Evolutionary conservation across 768 basidiomycete genomes (phyloP), one percentile per base, ranked within the genome.

Genomic region (Termitomyces bulborhizus): DNA sequence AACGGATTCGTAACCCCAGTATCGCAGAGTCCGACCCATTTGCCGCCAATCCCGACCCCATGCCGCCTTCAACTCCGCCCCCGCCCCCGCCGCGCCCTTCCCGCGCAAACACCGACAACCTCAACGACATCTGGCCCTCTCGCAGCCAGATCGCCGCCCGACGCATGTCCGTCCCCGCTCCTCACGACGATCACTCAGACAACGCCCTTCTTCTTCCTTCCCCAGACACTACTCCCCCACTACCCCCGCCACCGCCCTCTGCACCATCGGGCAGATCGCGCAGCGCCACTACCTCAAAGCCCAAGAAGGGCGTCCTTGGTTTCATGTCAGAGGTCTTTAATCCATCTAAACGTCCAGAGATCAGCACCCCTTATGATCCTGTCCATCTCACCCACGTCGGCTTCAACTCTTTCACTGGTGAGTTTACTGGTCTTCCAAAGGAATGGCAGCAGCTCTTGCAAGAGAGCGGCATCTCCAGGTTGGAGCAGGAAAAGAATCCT

Each of bases 331-430:
- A 76, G 52, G 72, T 78, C 62, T 85, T 92, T 70, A 85, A 80
- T 66, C 76, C 81, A 54, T 79, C 80, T 39, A 92, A 90, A 71
- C 82, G 88, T 12, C 84, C 82, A 13, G 93, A 96, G 72, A 98
- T 99, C 76, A 93, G 91, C 68, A 95, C 94, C 0, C 97, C 97
- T 0, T 98, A 96, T 69, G 97, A 99, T 72, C 97, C 97, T 32
- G 96, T 98, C 39, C 96, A 98, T 75, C 88, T 99, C 65, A 98
- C 97, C 3, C 97, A 99, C 68, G 97, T 99, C 67, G 96, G 96
- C 57, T 98, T 98, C 84, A 98, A 99, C 71, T 91, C 92, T 6
- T 96, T 93, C 54, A 98, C 96, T 0, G 97, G 97, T 56, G 96
- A 99, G 73, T 98, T 95, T 73, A 94, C 93, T 8, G 97, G 97